Base-by-base conservation (phyloP, 2,329 filamentous ascomycete species). In the Calonectria leucothoes region DNA sequence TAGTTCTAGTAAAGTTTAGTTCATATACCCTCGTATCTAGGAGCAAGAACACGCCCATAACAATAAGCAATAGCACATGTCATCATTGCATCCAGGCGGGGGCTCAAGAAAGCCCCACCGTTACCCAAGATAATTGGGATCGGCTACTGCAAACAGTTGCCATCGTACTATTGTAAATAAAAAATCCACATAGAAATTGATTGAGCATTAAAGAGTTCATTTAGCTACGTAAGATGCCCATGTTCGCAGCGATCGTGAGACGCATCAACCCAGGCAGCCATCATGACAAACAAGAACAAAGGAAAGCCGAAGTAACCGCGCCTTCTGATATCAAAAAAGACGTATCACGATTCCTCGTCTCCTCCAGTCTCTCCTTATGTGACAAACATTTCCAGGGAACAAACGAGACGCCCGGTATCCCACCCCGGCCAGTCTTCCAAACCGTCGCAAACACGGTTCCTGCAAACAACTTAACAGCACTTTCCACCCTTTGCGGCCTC, bases 401-500 rank as follows among this genome's bases (percentile, higher is more conserved):
- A 81, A 81, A 78, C 76, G 78, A 82, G 81, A 84, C 82, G 82
- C 80, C 80, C 79, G 78, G 78, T 82, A 81, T 81, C 76, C 82
- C 78, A 79, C 76, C 80, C 77, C 73, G 76, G 75, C 78, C 76
- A 82, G 80, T 77, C 77, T 77, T 76, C 75, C 76, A 75, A 64
- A 77, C 76, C 74, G 77, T 76, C 68, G 73, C 72, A 73, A 78
- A 61, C 72, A 72, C 72, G 73, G 75, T 69, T 75, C 74, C 69
- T 65, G 73, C 68, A 77, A 77, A 75, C 75, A 79, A 80, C 84
- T 88, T 91, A 96, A 87, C 94, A 97, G 88, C 95, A 97, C 85
- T 94, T 94, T 83, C 93, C 93, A 78, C 92, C 90, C 90, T 97
- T 96, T 82, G 91, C 89, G 80, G 94, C 91, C 67, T 87, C 87